phyloP scores from a whole-genome alignment of 2,329 filamentous ascomycete species.

The Fusarium verrucosum region DNA sequence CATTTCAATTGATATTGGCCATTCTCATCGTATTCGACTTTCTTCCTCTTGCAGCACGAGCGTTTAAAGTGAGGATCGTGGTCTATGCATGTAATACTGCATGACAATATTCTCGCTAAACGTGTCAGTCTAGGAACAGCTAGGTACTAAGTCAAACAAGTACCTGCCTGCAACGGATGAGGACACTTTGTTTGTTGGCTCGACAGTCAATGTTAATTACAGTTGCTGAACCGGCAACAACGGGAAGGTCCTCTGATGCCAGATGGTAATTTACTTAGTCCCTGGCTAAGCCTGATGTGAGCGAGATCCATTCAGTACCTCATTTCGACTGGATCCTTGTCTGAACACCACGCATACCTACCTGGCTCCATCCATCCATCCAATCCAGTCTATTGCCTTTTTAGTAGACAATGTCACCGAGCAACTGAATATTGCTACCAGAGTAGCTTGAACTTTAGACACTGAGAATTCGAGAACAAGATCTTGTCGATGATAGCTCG shows the following conservation, averaged over 20 bases:
- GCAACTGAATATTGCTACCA: conserved; percentile 18
- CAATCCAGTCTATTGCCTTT: conserved; percentile 24
- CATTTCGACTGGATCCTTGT: conserved; percentile 41
- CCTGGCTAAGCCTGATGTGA: conserved; percentile 39
- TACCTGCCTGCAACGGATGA: conserved; percentile 5
- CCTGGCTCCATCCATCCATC: conserved; percentile 13
- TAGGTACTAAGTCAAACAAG: conserved; percentile 6
- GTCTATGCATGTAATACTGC: not conserved
- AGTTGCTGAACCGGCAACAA: conserved; percentile 19
- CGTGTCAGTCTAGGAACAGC: conserved; percentile 11
- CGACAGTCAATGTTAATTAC: not conserved
- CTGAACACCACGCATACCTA: conserved; percentile 22
- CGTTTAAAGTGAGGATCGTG: not conserved
- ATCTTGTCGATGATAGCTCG: not conserved
- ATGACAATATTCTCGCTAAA: conserved; percentile 12
- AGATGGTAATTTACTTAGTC: conserved; percentile 30
- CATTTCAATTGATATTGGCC: conserved; percentile 14
- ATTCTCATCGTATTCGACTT: not conserved
- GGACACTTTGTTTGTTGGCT: conserved; percentile 19
- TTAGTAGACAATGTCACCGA: conserved; percentile 30
- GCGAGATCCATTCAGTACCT: conserved; percentile 40
- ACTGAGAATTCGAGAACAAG: conserved; percentile 1
- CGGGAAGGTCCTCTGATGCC: no score
- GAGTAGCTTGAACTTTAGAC: conserved; percentile 4
- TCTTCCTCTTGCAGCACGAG: not conserved